Evolutionary conservation across 352 stramenopile genomes (phyloP).

Genomic region (Globisporangium abappressorium): DNA sequence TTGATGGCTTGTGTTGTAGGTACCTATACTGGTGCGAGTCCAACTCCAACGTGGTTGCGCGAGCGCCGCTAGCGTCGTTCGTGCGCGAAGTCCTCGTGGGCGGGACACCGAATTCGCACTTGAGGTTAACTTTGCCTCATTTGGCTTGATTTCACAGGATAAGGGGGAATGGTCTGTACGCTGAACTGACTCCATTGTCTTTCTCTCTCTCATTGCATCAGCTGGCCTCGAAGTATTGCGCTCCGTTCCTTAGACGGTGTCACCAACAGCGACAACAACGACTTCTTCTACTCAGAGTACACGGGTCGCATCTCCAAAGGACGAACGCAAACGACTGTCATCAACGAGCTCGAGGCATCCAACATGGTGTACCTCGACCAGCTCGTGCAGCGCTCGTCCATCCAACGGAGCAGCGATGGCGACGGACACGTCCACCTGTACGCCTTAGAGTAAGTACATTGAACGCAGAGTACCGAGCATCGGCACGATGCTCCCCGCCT

Average conservation of each 20-base stretch:
- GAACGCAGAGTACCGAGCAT: slow-evolving; percentile 53
- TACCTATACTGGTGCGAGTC: slow-evolving; percentile 73
- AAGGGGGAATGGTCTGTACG: not conserved
- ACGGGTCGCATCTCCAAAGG: slow-evolving; percentile 51
- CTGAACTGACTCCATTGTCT: no score
- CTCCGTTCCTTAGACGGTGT: slow-evolving; percentile 34
- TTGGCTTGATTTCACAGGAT: not conserved
- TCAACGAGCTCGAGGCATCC: slow-evolving; percentile 49
- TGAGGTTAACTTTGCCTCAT: slow-evolving; percentile 34
- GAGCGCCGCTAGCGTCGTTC: slow-evolving; percentile 40
- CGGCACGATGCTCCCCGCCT: slow-evolving; percentile 32
- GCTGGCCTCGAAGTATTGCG: slow-evolving; percentile 58
- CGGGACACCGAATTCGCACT: slow-evolving; percentile 41
- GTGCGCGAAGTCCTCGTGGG: slow-evolving; percentile 48
- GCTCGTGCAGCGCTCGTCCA: slow-evolving; percentile 33
- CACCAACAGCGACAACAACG: slow-evolving; percentile 29
- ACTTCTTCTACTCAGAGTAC: slow-evolving; percentile 64
- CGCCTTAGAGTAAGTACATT: slow-evolving; percentile 56
- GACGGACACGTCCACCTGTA: slow-evolving; percentile 29
- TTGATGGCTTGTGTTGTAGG: slow-evolving; percentile 20
- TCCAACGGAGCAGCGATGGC: slow-evolving; percentile 9
- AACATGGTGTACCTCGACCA: slow-evolving; percentile 60
- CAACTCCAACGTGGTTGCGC: slow-evolving; percentile 61
- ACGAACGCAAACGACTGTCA: slow-evolving; percentile 19
- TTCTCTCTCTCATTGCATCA: slow-evolving; percentile 15